A percentile compares a stretch with the other conserved stretches of the same genome.
These are phyloP conservation scores for Sclerotinia borealis DNA, from an alignment of 2,329 filamentous ascomycete species.

Conservation along the genomic window DNA sequence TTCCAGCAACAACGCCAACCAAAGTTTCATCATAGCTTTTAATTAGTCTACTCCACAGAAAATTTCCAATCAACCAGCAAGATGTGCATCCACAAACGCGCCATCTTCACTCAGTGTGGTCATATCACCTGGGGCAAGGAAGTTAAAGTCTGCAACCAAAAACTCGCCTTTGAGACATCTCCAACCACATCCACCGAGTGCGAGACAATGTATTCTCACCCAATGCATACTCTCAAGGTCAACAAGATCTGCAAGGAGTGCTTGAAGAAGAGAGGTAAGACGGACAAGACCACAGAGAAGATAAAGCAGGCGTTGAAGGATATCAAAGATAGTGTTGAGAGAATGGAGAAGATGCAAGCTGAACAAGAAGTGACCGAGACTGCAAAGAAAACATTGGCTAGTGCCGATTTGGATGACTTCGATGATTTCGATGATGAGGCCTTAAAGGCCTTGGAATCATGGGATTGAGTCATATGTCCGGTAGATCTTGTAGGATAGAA, in stretches of 20 bases:
- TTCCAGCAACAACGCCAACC: not conserved
- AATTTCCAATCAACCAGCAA: not conserved
- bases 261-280: not conserved
- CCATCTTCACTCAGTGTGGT: not conserved
- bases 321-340: not conserved
- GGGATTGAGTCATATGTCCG: not conserved
- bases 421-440: not conserved
- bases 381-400: not conserved
- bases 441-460: not conserved
- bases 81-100: not conserved
- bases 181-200: not conserved
- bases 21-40: not conserved
- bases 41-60: not conserved
- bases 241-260: not conserved
- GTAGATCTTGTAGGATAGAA: slow-evolving; percentile 1
- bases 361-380: not conserved
- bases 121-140: not conserved
- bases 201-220: slow-evolving; percentile 1
- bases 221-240: slow-evolving; percentile 1
- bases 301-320: slow-evolving; percentile 1
- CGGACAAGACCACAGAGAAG: not conserved
- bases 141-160: not conserved
- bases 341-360: slow-evolving; percentile 8
- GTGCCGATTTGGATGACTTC: no score
- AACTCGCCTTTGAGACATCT: not conserved